phyloP scores from a whole-genome alignment of 208 protist genomes.

The Trypanosoma avium region DNA sequence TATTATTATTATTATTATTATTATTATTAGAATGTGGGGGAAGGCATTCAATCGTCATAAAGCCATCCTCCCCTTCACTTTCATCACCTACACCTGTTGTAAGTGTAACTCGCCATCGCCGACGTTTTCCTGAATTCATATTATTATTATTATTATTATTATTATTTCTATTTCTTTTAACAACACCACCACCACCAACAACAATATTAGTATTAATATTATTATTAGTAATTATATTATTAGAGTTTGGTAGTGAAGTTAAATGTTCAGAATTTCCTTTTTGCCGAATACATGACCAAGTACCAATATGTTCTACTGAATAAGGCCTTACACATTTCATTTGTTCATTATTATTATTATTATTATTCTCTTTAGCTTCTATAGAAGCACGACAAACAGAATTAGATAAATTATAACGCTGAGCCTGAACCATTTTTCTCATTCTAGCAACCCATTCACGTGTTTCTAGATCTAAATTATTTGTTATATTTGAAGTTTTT shows the following conservation, averaged over 20 bases:
- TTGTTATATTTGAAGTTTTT: too few relatives aligned
- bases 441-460: background rate
- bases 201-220: background rate
- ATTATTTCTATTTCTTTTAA: background rate
- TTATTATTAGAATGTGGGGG: background rate
- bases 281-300: background rate
- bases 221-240: background rate
- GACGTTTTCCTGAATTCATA: background rate
- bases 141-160: background rate
- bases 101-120: slow-evolving; percentile 2
- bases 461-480: slow-evolving; percentile 3
- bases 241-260: background rate
- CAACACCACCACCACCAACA: background rate
- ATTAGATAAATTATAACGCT: background rate
- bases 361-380: background rate
- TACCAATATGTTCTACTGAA: background rate
- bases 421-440: background rate
- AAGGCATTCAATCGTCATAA: slow-evolving; percentile 5
- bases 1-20: background rate
- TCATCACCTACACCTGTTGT: background rate
- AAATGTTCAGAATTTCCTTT: too few relatives aligned
- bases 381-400: too few relatives aligned
- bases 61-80: background rate
- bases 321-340: background rate
- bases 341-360: too few relatives aligned